Evolutionary conservation across 805 yeast genomes (phyloP).

Genomic region (Nematodospora valgi): DNA sequence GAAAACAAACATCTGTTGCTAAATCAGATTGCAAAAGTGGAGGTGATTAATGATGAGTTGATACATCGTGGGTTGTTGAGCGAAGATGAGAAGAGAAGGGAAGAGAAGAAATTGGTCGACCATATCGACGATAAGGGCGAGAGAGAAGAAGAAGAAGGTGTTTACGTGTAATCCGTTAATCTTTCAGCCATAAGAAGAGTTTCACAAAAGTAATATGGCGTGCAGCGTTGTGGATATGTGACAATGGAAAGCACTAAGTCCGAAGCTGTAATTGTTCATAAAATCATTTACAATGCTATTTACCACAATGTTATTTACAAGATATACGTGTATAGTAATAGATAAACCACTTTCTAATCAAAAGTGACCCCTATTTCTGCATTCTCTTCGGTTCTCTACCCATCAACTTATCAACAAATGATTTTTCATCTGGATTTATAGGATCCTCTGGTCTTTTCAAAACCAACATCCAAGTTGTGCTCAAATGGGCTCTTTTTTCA

Average conservation of each 20-base stretch:
- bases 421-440: slow-evolving; percentile 40
- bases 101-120: slow-evolving; percentile 5
- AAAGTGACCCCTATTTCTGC: too few species aligned
- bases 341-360: not conserved
- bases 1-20: slow-evolving; percentile 56
- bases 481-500: slow-evolving; percentile 80
- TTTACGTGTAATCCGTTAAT: slow-evolving; percentile 14
- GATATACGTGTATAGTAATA: not conserved
- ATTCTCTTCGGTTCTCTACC: slow-evolving; percentile 22
- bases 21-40: slow-evolving; percentile 47
- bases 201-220: too few species aligned
- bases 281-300: too few species aligned
- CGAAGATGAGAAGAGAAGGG: slow-evolving; percentile 4
- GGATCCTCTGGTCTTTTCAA: slow-evolving; percentile 73
- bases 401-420: slow-evolving; percentile 38
- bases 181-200: not conserved
- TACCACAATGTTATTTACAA: slow-evolving; percentile 8
- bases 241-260: too few species aligned
- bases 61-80: slow-evolving; percentile 31
- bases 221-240: too few species aligned
- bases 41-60: slow-evolving; percentile 46
- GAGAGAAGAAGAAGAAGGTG: slow-evolving; percentile 11
- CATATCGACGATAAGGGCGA: slow-evolving; percentile 5
- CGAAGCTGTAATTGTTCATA: too few species aligned
- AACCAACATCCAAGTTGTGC: slow-evolving; percentile 86